These are phyloP conservation scores for Fusarium algeriense DNA, from an alignment of 2,329 filamentous ascomycete genomes.

Conservation along the genomic window DNA sequence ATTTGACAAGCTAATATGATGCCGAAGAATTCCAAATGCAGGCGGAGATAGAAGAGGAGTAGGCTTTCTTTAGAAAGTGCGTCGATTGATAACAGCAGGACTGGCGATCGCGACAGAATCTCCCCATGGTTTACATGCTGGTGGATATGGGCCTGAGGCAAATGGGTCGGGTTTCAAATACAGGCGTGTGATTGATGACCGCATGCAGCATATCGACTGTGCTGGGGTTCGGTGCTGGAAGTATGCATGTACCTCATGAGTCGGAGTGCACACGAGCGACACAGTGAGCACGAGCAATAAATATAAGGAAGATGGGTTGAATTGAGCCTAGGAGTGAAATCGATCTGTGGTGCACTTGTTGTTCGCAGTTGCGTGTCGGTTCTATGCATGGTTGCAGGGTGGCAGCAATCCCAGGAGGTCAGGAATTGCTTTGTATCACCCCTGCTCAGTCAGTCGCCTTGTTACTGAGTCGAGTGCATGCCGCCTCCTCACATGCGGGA, in stretches of 20 bases:
- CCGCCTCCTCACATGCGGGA: background rate
- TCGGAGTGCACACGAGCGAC: background rate
- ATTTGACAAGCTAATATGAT: slow-evolving; percentile 7
- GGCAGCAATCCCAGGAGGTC: background rate
- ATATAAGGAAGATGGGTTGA: background rate
- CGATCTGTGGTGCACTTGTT: slow-evolving; percentile 6
- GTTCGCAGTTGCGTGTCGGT: background rate
- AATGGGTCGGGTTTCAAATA: slow-evolving; percentile 17
- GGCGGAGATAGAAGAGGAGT: slow-evolving; percentile 62
- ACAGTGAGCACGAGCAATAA: background rate
- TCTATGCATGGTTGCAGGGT: slow-evolving; percentile 1
- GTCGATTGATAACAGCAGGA: background rate
- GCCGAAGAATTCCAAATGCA: slow-evolving; percentile 63
- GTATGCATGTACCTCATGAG: slow-evolving; percentile 8
- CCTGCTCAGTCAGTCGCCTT: background rate
- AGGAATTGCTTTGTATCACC: background rate
- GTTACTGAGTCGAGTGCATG: background rate
- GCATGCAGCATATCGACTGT: slow-evolving; percentile 18
- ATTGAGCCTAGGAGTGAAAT: background rate
- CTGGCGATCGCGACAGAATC: background rate
- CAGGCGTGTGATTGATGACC: slow-evolving; percentile 17
- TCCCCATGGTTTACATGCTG: background rate
- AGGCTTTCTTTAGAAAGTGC: background rate
- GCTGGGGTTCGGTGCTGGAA: slow-evolving; percentile 9
- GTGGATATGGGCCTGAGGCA: slow-evolving; percentile 21